A percentile compares a stretch with the other conserved stretches of the same genome.
Conservation (phyloP, 2,329 filamentous ascomycete genomes). For the Capronia americana region DNA sequence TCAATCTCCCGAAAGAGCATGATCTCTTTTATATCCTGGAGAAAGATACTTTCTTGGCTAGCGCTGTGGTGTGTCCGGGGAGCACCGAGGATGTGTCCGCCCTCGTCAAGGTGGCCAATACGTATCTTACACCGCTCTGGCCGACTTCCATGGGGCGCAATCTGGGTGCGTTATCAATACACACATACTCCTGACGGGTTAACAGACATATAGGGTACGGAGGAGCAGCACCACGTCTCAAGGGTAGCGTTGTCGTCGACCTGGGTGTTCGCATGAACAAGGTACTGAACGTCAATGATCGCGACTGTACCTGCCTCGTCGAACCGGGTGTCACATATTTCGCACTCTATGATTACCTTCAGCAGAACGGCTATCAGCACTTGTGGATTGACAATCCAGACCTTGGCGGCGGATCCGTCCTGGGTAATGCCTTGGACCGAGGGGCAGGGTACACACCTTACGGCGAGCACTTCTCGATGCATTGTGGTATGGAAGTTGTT, state of each 20-base stretch:
- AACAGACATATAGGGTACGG: slow-evolving; percentile 51
- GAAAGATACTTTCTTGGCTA: slow-evolving; percentile 17
- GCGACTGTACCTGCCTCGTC: slow-evolving; percentile 43
- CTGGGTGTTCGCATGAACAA: slow-evolving; percentile 45
- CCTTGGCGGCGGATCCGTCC: slow-evolving; percentile 57
- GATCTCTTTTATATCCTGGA: slow-evolving; percentile 23
- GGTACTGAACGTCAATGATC: slow-evolving; percentile 43
- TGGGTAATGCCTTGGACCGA: slow-evolving; percentile 58
- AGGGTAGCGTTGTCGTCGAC: slow-evolving; percentile 55
- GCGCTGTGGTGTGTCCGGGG: slow-evolving; percentile 15
- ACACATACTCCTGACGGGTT: not conserved
- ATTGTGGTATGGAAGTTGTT: slow-evolving; percentile 54
- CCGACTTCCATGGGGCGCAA: slow-evolving; percentile 52
- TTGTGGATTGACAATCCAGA: slow-evolving; percentile 58
- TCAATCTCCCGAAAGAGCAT: slow-evolving; percentile 21
- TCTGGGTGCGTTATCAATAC: slow-evolving; percentile 35
- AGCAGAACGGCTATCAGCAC: slow-evolving; percentile 44
- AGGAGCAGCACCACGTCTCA: slow-evolving; percentile 54
- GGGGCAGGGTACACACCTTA: slow-evolving; percentile 47
- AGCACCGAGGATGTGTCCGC: slow-evolving; percentile 45
- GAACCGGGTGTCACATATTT: slow-evolving; percentile 56
- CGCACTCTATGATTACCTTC: slow-evolving; percentile 52
- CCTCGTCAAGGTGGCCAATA: slow-evolving; percentile 43
- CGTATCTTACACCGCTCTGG: slow-evolving; percentile 44
- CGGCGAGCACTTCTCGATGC: slow-evolving; percentile 53